phyloP scores from a whole-genome alignment of 306 rosid species.

The Fagus crenata region DNA sequence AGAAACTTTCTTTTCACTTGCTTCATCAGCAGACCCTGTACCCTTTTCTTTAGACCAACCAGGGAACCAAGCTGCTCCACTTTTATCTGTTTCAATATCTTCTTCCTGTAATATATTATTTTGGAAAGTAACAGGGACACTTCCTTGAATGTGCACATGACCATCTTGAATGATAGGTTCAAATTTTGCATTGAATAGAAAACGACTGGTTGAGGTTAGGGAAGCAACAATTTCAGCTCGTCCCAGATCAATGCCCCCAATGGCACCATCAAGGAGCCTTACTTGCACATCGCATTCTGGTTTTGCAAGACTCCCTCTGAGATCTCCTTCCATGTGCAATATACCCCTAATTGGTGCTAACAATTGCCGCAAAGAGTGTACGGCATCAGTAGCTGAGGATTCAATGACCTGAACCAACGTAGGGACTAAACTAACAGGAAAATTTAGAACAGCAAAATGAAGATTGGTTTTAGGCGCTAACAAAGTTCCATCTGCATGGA shows the following conservation, averaged over 20 bases:
- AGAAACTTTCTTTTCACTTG: conserved; percentile 47
- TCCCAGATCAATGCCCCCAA: conserved; percentile 89
- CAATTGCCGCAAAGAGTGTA: conserved; percentile 67
- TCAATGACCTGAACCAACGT: conserved; percentile 75
- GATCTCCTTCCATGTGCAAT: conserved; percentile 99
- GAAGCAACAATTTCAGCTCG: conserved; percentile 94
- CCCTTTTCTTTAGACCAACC: conserved; percentile 71
- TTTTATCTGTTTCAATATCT: conserved; percentile 53
- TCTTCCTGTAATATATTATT: conserved; percentile 52
- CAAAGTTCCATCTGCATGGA: conserved; percentile 94
- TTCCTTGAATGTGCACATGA: conserved; percentile 85
- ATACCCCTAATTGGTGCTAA: conserved; percentile 78
- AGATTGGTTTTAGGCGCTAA: conserved; percentile 85
- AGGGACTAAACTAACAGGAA: conserved; percentile 88
- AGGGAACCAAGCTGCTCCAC: conserved; percentile 51
- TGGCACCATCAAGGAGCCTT: conserved; percentile 89
- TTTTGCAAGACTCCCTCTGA: conserved; percentile 82
- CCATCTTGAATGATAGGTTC: conserved; percentile 85
- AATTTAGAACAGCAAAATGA: conserved; percentile 89
- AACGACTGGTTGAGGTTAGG: conserved; percentile 75
- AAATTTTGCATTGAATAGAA: conserved; percentile 88
- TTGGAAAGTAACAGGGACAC: conserved; percentile 79
- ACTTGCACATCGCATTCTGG: conserved; percentile 97
- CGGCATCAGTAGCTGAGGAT: conserved; percentile 69
- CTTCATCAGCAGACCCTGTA: conserved; percentile 46